Evolutionary conservation across 2,329 filamentous ascomycete genomes (phyloP).

Genomic region (Neonectria faginata): DNA sequence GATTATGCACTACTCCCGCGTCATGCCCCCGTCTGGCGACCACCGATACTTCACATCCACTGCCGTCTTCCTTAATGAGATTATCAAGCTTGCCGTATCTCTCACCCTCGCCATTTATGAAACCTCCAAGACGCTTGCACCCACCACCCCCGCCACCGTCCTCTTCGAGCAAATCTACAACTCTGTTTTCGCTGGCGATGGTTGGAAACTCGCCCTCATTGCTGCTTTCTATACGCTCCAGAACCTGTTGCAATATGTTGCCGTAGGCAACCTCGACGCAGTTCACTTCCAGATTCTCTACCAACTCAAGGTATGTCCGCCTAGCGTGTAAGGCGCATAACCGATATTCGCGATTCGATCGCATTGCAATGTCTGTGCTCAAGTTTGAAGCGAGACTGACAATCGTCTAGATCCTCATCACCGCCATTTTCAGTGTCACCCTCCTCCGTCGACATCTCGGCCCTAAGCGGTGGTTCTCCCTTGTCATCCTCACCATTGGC

Average conservation of each 20-base stretch:
- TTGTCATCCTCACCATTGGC: conserved; percentile 83
- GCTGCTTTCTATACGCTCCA: conserved; percentile 90
- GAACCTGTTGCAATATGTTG: conserved; percentile 93
- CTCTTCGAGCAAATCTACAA: conserved; percentile 84
- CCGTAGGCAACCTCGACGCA: conserved; percentile 89
- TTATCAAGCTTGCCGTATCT: conserved; percentile 89
- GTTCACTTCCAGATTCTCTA: conserved; percentile 95
- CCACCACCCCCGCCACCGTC: conserved; percentile 82
- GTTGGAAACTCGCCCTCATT: conserved; percentile 94
- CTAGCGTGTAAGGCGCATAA: not conserved
- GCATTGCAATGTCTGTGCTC: not conserved
- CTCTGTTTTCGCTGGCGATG: conserved; percentile 87
- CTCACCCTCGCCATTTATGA: conserved; percentile 90
- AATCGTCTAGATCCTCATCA: conserved; percentile 76
- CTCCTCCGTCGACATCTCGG: conserved; percentile 80
- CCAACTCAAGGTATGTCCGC: conserved; percentile 80
- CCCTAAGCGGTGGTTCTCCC: conserved; percentile 80
- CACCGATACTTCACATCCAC: conserved; percentile 95
- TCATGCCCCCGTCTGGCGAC: conserved; percentile 87
- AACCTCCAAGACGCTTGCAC: conserved; percentile 79
- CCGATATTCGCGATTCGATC: not conserved
- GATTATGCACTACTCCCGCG: conserved; percentile 94
- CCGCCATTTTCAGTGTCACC: conserved; percentile 85
- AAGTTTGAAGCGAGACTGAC: conserved; percentile 10
- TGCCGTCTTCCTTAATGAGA: conserved; percentile 91